Conservation (phyloP, 192 early-diverging fungal species). For the Gigaspora rosea region DNA sequence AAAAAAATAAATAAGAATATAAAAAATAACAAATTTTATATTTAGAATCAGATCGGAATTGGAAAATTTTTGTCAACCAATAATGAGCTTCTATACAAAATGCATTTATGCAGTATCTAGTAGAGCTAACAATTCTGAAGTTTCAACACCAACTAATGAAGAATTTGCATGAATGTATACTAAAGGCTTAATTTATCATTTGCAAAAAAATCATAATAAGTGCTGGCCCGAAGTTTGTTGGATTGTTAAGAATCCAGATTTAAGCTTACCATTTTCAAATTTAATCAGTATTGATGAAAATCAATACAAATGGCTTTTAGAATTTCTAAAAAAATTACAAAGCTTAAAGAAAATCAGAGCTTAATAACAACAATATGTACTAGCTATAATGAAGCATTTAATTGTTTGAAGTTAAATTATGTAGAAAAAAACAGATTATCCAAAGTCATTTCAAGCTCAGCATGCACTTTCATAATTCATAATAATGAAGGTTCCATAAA, state of each 20-base stretch:
- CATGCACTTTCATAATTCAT: slow-evolving; percentile 6
- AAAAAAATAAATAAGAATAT: not conserved
- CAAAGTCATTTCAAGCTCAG: not conserved
- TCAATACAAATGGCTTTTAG: not conserved
- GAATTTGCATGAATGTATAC: not conserved
- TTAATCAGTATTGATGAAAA: not conserved
- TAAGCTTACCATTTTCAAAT: not conserved
- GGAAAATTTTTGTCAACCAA: not conserved
- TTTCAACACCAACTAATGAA: not conserved
- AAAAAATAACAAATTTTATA: too few relatives aligned
- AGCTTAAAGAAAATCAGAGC: slow-evolving; percentile 8
- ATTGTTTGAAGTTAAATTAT: slow-evolving; percentile 16
- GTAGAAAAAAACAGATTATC: slow-evolving; percentile 3
- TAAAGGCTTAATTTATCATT: not conserved
- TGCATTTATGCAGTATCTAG: not conserved
- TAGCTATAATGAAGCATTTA: slow-evolving; percentile 18
- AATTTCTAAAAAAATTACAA: slow-evolving; percentile 17
- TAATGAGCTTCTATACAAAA: slow-evolving; percentile 10
- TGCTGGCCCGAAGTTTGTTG: not conserved
- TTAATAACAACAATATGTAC: slow-evolving; percentile 4
- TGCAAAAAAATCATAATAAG: not conserved
- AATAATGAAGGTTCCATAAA: slow-evolving; percentile 1
- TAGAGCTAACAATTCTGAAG: not conserved
- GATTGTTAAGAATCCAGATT: not conserved
- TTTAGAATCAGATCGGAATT: not conserved